Evolutionary conservation across 148 eudicot genomes (phyloP).

Genomic region (Vaccinium macrocarpon): DNA sequence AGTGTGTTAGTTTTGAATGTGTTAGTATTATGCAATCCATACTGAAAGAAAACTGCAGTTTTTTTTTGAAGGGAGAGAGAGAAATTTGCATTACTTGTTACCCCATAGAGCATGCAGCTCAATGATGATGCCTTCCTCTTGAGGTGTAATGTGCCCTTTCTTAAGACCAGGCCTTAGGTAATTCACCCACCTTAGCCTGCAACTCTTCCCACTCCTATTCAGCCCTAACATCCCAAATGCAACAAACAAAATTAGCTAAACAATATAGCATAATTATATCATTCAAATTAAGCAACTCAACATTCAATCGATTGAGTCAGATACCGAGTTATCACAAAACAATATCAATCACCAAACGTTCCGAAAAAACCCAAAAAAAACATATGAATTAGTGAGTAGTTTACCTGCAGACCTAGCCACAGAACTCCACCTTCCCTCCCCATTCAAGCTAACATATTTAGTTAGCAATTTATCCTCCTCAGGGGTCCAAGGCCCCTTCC

Average conservation of each 20-base stretch:
- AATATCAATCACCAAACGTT: background rate
- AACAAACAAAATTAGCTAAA: background rate
- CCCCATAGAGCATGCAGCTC: constrained; percentile 77
- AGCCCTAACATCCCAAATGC: constrained; percentile 34
- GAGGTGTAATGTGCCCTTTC: constrained; percentile 59
- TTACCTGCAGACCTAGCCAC: constrained; percentile 50
- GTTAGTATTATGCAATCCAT: background rate
- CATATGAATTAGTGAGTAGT: background rate
- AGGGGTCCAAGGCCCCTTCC: constrained; percentile 72
- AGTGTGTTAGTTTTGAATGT: background rate
- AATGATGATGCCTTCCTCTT: constrained; percentile 67
- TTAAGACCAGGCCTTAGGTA: constrained; percentile 68
- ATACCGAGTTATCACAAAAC: background rate
- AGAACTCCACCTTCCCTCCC: constrained; percentile 59
- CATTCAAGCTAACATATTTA: constrained; percentile 40
- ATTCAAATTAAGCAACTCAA: background rate
- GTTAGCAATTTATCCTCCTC: constrained; percentile 49
- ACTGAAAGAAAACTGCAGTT: background rate
- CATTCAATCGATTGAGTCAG: background rate
- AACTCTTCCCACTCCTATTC: constrained; percentile 69
- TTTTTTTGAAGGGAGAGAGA: background rate
- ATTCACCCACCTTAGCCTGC: constrained; percentile 75
- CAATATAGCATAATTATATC: background rate
- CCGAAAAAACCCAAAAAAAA: background rate
- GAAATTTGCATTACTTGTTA: constrained; percentile 41